Conservation (phyloP, 805 yeast species). For the Nakazawaea ishiwadae region DNA sequence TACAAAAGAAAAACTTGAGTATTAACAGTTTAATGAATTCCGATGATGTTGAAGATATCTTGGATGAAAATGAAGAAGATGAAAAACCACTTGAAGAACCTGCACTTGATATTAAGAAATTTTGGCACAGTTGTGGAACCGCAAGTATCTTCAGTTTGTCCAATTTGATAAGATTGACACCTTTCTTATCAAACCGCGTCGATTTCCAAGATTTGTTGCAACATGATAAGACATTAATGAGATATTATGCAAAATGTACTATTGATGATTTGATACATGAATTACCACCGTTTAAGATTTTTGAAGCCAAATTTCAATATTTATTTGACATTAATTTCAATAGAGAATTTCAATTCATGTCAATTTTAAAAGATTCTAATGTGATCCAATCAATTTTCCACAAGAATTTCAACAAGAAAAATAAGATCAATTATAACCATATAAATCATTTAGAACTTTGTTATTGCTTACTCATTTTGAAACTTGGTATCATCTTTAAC, state of each 20-base stretch:
- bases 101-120: slow-evolving; percentile 1
- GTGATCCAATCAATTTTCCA: not conserved
- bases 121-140: not conserved
- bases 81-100: no score
- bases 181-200: no score
- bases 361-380: not conserved
- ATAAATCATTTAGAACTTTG: slow-evolving; percentile 6
- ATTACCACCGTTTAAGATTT: slow-evolving; percentile 2
- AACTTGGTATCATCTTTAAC: slow-evolving; percentile 5
- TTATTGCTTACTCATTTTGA: slow-evolving; percentile 5
- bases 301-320: slow-evolving; percentile 8
- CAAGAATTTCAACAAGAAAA: slow-evolving; percentile 5
- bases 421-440: not conserved
- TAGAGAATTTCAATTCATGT: not conserved
- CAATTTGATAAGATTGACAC: slow-evolving; percentile 1
- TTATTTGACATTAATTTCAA: slow-evolving; percentile 6
- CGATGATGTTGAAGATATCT: not conserved
- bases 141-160: slow-evolving; percentile 3
- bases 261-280: slow-evolving; percentile 1
- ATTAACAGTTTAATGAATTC: slow-evolving; percentile 5
- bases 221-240: no score
- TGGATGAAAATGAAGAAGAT: no score
- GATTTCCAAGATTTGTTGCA: no score
- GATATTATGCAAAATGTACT: not conserved
- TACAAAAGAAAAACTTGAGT: not conserved